Base-by-base conservation (phyloP, 1,139 yeast genomes). In the Schwanniomyces etchellsii region DNA sequence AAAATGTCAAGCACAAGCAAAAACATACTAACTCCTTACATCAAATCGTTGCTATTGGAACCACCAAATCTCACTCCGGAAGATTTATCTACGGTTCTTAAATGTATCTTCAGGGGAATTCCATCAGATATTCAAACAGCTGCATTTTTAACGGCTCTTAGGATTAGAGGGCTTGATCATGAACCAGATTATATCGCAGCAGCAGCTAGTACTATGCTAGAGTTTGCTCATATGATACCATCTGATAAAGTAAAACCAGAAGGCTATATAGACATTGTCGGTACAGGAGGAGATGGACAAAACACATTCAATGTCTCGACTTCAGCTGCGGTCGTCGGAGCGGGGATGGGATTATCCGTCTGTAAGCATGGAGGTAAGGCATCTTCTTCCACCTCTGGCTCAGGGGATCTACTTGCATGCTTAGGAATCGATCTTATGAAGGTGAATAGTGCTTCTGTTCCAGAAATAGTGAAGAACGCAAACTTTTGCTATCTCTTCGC, bases 231-330 rank as follows among this genome's bases (percentile, higher is more conserved):
- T 45, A 53, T 64, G 6, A 73, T 84, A 14, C 54, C 55, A 11
- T 51, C 57, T 1, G 49, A 57, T 2, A 47, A 48, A 6, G 70
- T 78, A 4, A 71, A 70, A 28, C 45, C 60, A 1, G 57, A 52
- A 2, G 84, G 85, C 0, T 82, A 76, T 43, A 70, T 85, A 12
- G 98, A 91, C 55, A 84, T 91, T 24, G 98, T 91, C 5, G 98
- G 98, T 2, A 91, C 98, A 0, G 98, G 98, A 17, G 98, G 98
- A 5, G 98, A 91, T 50, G 96, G 96, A 3, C 96, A 91, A 51
- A 81, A 91, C 51, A 91, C 98, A 0, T 91, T 91, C 59, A 91
- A 91, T 49, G 98, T 91, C 1, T 83, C 95, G 5, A 91, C 98
- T 0, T 85, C 96, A 1, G 70, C 96, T 1, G 96, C 96, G 0